phyloP scores from a whole-genome alignment of 768 basidiomycete genomes.

The Zangia roseola region DNA sequence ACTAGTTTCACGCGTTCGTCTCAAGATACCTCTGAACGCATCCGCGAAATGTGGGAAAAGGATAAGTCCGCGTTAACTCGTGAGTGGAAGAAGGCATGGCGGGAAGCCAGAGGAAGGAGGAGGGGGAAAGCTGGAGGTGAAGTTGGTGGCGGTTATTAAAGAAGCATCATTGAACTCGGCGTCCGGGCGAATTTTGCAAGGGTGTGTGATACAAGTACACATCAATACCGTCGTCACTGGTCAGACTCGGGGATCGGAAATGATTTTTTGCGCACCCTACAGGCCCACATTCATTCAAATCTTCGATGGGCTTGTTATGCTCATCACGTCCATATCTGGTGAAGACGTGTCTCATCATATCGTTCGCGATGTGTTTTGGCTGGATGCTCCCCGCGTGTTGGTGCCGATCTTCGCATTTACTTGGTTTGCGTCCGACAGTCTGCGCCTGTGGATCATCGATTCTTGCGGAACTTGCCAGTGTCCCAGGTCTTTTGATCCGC shows the following conservation, averaged over 20 bases:
- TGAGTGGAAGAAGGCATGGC: conserved; percentile 75
- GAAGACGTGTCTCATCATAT: no score
- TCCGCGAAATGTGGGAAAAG: conserved; percentile 69
- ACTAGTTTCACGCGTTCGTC: conserved; percentile 18
- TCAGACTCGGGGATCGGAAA: neutral
- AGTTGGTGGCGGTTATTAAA: conserved; percentile 9
- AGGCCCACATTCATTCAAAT: no score
- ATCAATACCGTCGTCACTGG: neutral
- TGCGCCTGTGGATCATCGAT: no score
- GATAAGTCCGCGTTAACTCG: conserved; percentile 62
- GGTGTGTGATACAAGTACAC: neutral
- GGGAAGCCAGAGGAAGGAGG: conserved; percentile 70
- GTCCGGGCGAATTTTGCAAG: no score
- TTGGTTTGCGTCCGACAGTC: no score
- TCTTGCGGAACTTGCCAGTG: no score
- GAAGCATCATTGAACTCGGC: neutral
- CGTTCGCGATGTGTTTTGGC: no score
- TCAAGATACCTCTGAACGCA: conserved; percentile 40
- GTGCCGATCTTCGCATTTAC: no score
- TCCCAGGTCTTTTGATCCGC: no score
- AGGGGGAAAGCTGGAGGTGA: conserved; percentile 49
- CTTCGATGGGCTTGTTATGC: no score
- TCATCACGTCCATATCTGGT: no score
- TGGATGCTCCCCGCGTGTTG: no score
- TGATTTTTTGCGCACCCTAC: neutral